Evolutionary conservation across 129 eudicot genomes (phyloP), one percentile per base, ranked within the genome.

Genomic region (Artemisia annua): DNA sequence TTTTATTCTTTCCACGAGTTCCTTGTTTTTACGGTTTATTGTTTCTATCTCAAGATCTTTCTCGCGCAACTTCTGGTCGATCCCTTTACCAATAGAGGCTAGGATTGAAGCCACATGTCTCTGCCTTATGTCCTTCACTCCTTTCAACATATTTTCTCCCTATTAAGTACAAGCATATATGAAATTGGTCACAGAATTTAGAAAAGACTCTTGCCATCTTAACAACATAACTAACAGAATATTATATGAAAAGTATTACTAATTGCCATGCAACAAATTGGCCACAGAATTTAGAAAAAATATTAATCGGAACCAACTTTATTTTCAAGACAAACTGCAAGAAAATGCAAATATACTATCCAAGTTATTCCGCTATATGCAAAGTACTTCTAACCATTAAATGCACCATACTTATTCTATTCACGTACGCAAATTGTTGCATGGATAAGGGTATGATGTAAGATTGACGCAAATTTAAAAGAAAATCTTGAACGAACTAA

Each of bases 101-200:
- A 91, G 63, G 72, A 95, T 80, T 3, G 97, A 88, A 49, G 87
- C 83, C 91, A 88, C 85, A 67, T 90, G 96, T 85, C 95, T 86
- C 55, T 90, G 93, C 83, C 83, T 78, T 58, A 95, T 71, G 79
- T 83, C 94, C 50, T 83, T 72, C 9, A 95, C 78, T 20, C 97
- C 99, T 81, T 91, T 91, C 19, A 74, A 18, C 80, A 90, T 73
- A 68, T 39, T 79, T 73, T 95, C 96, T 81, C 87, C 97, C 99
- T 95, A 88, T 78, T 69, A 30, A 51, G 73, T 56, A 64, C 28
- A 22, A 62, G 64, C 19, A 32, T 35, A 32, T 35, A 54, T 9
- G 39, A 26, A 61, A 49, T 46, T 67, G 26, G 26, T 24, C 26
- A 24, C 26, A 24, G 2, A 24, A 24, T 24, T 24, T 24, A 24